Conservation (phyloP, 1,284 basidiomycete species). For the Earliella scabrosa region DNA sequence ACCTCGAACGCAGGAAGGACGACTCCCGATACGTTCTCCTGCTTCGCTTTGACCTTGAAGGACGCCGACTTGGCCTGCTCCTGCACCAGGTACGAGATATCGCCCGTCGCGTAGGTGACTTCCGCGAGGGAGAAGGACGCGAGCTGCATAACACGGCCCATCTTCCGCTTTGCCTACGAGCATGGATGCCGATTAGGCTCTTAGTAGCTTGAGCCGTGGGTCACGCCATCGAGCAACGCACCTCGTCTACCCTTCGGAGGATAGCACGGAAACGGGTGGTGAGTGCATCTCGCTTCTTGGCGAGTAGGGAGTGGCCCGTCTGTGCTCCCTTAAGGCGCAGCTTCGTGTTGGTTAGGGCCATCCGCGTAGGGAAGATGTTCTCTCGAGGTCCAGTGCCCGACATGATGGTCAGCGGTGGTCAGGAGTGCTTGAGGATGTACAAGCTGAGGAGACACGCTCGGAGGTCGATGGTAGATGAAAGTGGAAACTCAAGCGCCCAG, state of each 20-base stretch:
- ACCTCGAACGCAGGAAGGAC: conserved; percentile 96
- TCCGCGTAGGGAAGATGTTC: conserved; percentile 92
- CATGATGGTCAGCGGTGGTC: conserved; percentile 49
- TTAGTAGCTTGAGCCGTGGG: background rate
- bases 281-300: conserved; percentile 96
- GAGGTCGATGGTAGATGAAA: conserved; percentile 4
- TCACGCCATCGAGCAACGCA: conserved; percentile 39
- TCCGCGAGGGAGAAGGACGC: conserved; percentile 99
- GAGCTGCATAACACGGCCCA: conserved; percentile 98
- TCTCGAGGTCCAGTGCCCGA: conserved; percentile 89
- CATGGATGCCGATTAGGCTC: background rate
- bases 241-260: conserved; percentile 93
- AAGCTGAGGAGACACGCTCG: background rate
- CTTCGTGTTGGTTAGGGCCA: conserved; percentile 95
- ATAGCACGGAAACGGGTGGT: conserved; percentile 93
- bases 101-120: conserved; percentile 96
- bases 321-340: conserved; percentile 94
- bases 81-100: conserved; percentile 95
- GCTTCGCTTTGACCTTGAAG: conserved; percentile 93
- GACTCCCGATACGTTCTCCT: conserved; percentile 99
- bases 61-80: conserved; percentile 91
- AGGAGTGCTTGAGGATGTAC: background rate
- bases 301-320: conserved; percentile 95
- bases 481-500: conserved; percentile 8
- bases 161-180: conserved; percentile 92